Evolutionary conservation across 176 grass and related monocot species (phyloP).

Genomic region (Carex kokanica): DNA sequence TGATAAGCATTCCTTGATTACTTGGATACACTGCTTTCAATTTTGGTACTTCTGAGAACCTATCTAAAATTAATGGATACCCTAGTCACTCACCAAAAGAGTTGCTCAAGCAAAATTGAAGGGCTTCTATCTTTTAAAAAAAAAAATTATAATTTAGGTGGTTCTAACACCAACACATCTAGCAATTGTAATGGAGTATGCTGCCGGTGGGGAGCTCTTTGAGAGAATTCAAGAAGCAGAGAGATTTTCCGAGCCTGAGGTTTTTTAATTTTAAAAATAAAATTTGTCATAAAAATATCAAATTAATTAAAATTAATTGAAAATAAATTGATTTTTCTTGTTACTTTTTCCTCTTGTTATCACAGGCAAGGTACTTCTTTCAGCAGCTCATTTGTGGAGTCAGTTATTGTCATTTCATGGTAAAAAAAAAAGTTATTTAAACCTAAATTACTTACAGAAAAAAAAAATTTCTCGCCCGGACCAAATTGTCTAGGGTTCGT

Average conservation of each 20-base stretch:
- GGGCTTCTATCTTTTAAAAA: background rate
- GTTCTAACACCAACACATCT: constrained; percentile 79
- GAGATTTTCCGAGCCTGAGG: constrained; percentile 81
- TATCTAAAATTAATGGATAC: no score
- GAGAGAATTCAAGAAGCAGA: constrained; percentile 89
- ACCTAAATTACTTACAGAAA: background rate
- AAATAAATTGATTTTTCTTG: background rate
- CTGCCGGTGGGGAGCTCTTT: constrained; percentile 91
- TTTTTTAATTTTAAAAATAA: constrained; percentile 10
- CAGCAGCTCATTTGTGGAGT: constrained; percentile 92
- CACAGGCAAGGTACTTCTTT: constrained; percentile 72
- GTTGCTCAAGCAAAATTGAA: no score
- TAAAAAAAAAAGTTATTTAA: constrained; percentile 8
- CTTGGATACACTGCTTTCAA: no score
- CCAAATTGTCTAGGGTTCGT: no score
- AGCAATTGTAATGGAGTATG: constrained; percentile 93
- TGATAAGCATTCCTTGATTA: no score
- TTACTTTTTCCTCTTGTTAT: background rate
- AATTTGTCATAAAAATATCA: background rate
- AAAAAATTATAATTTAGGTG: constrained; percentile 34
- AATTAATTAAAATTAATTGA: background rate
- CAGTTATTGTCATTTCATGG: constrained; percentile 80
- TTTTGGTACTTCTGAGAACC: no score
- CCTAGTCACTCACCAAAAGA: background rate
- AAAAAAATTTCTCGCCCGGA: no score